phyloP scores from a whole-genome alignment of 1,139 yeast species.

The Suzukiozyma palmioleophila region DNA sequence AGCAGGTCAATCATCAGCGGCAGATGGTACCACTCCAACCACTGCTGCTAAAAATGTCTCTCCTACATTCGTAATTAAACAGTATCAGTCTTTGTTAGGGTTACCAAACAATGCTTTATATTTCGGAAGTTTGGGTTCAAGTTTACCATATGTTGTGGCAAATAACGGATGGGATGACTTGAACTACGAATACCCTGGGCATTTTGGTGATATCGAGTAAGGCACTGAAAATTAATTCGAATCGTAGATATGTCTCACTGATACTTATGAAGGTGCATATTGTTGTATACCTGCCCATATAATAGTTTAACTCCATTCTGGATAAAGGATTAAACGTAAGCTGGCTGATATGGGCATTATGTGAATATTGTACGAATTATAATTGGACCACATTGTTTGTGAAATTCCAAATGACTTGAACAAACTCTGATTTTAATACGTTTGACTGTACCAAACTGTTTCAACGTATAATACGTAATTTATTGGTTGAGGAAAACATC shows the following conservation, averaged over 20 bases:
- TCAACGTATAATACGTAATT: too few species aligned
- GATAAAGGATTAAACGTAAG: constrained; percentile 1
- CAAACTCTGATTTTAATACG: too few species aligned
- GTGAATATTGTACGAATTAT: too few species aligned
- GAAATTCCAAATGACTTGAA: too few species aligned
- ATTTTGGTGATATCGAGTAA: constrained; percentile 12
- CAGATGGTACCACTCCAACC: constrained; percentile 7
- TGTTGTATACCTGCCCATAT: not conserved
- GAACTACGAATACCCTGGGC: constrained; percentile 15
- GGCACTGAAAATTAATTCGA: too few species aligned
- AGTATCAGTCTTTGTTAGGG: constrained; percentile 38
- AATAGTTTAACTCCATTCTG: not conserved
- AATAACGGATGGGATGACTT: constrained; percentile 39
- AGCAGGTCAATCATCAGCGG: constrained; percentile 1
- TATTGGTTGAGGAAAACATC: too few species aligned
- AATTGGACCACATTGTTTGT: too few species aligned
- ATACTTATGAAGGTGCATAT: not conserved
- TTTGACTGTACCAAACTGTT: too few species aligned
- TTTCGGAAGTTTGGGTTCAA: constrained; percentile 38
- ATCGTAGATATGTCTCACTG: too few species aligned
- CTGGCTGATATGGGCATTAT: not conserved
- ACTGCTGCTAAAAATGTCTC: constrained; percentile 30
- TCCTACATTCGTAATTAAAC: constrained; percentile 44
- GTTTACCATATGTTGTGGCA: constrained; percentile 39
- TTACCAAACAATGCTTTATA: constrained; percentile 36